Conservation (phyloP, 768 basidiomycete species). For the Fistulinella prunicolor region DNA sequence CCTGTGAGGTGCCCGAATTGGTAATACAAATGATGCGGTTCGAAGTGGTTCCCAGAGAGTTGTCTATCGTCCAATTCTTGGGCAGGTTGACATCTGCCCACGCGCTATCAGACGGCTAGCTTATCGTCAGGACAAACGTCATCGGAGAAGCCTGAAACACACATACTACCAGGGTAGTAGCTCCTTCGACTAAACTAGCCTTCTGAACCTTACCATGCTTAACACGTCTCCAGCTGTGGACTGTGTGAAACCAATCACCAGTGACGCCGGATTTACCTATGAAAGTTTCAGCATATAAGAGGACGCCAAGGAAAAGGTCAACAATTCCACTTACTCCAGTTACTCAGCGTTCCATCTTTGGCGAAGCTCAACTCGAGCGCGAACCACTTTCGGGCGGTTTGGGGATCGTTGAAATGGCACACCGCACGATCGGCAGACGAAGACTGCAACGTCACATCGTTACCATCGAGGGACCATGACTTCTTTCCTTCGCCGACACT, state of each 20-base stretch:
- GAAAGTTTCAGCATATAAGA: not conserved
- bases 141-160: not conserved
- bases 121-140: too few relatives aligned
- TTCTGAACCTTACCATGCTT: conserved; percentile 3
- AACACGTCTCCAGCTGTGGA: conserved; percentile 7
- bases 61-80: too few relatives aligned
- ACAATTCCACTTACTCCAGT: not conserved
- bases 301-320: too few relatives aligned
- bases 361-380: conserved; percentile 1
- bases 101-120: too few relatives aligned
- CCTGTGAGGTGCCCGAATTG: too few relatives aligned
- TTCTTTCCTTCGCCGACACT: not conserved
- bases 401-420: not conserved
- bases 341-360: not conserved
- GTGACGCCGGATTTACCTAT: not conserved
- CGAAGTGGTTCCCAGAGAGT: too few relatives aligned
- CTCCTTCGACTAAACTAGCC: not conserved
- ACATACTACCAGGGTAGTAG: not conserved
- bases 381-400: conserved; percentile 5
- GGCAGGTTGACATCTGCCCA: too few relatives aligned
- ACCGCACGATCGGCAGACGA: not conserved
- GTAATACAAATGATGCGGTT: too few relatives aligned
- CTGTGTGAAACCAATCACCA: conserved; percentile 3
- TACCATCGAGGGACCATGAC: conserved; percentile 2
- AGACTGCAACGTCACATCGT: not conserved